phyloP scores from a whole-genome alignment of 352 stramenopile genomes.

The Pythium biforme region DNA sequence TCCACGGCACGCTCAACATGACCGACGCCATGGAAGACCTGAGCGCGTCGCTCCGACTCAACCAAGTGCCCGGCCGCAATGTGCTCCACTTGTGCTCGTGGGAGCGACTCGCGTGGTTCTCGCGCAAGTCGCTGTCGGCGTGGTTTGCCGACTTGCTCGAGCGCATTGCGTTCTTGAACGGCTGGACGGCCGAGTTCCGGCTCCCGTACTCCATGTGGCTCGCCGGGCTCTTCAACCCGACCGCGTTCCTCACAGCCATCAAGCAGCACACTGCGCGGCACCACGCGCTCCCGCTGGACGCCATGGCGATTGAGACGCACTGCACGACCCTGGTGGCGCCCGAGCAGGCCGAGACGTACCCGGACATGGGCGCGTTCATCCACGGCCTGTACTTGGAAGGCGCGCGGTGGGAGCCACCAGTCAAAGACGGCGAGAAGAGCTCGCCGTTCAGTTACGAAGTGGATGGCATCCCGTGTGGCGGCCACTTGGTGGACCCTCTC shows the following conservation, averaged over 20 bases:
- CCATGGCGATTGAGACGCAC: conserved; percentile 95
- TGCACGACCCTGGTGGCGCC: conserved; percentile 71
- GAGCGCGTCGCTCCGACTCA: conserved; percentile 51
- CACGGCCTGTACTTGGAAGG: conserved; percentile 95
- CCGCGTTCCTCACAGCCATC: conserved; percentile 83
- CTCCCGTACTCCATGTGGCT: conserved; percentile 84
- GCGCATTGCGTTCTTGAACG: conserved; percentile 55
- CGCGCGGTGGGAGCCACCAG: conserved; percentile 81
- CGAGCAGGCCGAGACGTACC: conserved; percentile 65
- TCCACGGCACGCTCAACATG: conserved; percentile 86
- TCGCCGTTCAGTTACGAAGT: conserved; percentile 80
- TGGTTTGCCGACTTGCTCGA: conserved; percentile 87
- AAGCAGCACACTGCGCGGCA: conserved; percentile 85
- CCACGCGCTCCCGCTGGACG: conserved; percentile 86
- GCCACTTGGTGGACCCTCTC: conserved; percentile 84
- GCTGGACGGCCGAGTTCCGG: conserved; percentile 70
- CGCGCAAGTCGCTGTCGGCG: conserved; percentile 65
- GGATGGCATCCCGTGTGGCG: conserved; percentile 85
- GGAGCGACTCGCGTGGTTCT: conserved; percentile 83
- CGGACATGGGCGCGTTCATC: conserved; percentile 90
- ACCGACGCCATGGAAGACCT: conserved; percentile 91
- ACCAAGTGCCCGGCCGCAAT: conserved; percentile 79
- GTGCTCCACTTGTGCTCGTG: conserved; percentile 71
- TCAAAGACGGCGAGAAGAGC: conserved; percentile 76
- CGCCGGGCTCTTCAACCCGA: conserved; percentile 78